A percentile compares a stretch with the other conserved stretches of the same genome.
These are phyloP conservation scores for Magnusiomyces sp. DNA, from an alignment of 1,139 yeast species.

Conservation along the genomic window DNA sequence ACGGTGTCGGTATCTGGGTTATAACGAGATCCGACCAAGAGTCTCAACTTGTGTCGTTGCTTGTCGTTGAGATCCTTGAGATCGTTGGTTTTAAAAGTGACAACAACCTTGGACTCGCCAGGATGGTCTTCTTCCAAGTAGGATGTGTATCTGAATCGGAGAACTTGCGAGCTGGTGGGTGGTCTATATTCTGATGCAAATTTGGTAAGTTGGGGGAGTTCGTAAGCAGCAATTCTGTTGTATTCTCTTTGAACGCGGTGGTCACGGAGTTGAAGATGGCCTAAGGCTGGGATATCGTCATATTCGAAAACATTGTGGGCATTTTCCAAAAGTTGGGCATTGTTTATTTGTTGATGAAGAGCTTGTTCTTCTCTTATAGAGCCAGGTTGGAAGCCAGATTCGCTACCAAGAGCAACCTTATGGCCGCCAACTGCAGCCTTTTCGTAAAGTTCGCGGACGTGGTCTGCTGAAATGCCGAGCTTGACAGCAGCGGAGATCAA, in stretches of 20 bases:
- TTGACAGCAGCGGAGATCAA: constrained; percentile 28
- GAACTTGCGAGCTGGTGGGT: constrained; percentile 38
- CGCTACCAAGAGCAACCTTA: constrained; percentile 5
- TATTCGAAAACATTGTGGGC: constrained; percentile 36
- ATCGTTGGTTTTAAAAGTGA: constrained; percentile 46
- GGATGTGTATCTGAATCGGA: constrained; percentile 61
- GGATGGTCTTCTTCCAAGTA: constrained; percentile 65
- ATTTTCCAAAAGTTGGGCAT: constrained; percentile 22
- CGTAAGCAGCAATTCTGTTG: constrained; percentile 81
- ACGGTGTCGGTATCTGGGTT: constrained; percentile 52
- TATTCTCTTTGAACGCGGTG: constrained; percentile 54
- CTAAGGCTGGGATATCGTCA: constrained; percentile 55
- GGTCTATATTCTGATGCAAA: constrained; percentile 39
- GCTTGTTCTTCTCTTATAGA: constrained; percentile 12
- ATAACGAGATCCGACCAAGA: constrained; percentile 73
- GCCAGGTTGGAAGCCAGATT: constrained; percentile 13
- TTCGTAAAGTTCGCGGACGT: constrained; percentile 26
- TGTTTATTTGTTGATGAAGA: constrained; percentile 9
- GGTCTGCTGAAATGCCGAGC: constrained; percentile 26
- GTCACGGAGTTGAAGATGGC: constrained; percentile 52
- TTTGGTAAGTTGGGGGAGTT: constrained; percentile 75
- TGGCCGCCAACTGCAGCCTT: constrained; percentile 21
- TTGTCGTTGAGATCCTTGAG: constrained; percentile 42
- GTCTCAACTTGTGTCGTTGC: constrained; percentile 64
- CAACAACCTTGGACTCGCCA: constrained; percentile 60